Base-by-base conservation (phyloP, 2,329 filamentous ascomycete species). In the Seiridium unicorne region DNA sequence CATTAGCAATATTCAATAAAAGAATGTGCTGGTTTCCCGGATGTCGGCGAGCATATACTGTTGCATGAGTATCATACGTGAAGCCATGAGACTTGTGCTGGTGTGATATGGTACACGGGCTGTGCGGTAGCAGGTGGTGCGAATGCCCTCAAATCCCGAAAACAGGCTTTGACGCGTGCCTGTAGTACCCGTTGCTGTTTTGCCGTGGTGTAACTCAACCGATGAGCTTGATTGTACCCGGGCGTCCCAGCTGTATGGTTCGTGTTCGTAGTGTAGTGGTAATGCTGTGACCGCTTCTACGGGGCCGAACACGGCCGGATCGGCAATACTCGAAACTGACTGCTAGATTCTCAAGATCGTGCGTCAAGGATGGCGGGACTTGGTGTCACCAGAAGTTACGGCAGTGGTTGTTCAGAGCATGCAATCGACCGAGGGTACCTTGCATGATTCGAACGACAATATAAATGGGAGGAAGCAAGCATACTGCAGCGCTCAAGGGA, bases 261-360 rank as follows among this genome's bases (percentile, higher is more conserved):
- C 46, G 38, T n/a, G 13, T 31, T 34, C 32, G 42, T 34, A 31
- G 31, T 13, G 42, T 53, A 10, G 34, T 10, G 32, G 55, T 13
- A 26, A 51, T 58, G 55, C 34, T 13, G 55, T 58, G 46, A n/a
- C 35, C 18, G 32, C 31, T 51, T 9, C 31, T 46, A 58, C 55
- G 44, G 18, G 42, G 35, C 55, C 55, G 55, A 51, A 58, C 55
- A 49, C 55, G 55, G 55, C 55, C 55, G 55, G 44, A 58, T 58
- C 55, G 46, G 44, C 46, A 51, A 51, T 51, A 18, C 44, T 58
- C 32, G 3, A 51, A n/a, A 38, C n/a, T 13, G 11, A 57, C 40
- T 57, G 54, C 35, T 57, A 38, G 34, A 18, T 35, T 26, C 40
- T 44, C 42, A 32, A 48, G 34, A 44, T 46, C 42, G 42, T 46